A percentile compares a stretch with the other conserved stretches of the same genome.
These are phyloP conservation scores for Metarhizium rileyi DNA, from an alignment of 2,329 filamentous ascomycete genomes.

Conservation along the genomic window DNA sequence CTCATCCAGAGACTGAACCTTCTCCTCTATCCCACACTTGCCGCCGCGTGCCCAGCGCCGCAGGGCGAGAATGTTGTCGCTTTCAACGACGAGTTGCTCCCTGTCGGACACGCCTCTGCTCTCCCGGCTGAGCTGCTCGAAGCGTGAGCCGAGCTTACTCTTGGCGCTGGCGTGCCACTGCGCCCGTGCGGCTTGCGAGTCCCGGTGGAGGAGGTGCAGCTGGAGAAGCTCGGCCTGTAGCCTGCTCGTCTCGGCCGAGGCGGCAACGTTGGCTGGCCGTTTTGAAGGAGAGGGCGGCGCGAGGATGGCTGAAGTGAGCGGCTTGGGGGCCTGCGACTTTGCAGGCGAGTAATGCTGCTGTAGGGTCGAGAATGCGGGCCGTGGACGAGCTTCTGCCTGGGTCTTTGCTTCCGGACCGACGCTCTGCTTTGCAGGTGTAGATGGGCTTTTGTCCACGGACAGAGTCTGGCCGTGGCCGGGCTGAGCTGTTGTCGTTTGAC, in stretches of 20 bases:
- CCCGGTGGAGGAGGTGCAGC: constrained; percentile 53
- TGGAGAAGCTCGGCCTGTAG: constrained; percentile 58
- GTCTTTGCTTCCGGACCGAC: constrained; percentile 10
- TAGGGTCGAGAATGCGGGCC: constrained; percentile 50
- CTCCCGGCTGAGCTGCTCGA: constrained; percentile 28
- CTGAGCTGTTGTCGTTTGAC: not conserved
- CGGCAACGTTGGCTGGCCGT: constrained; percentile 48
- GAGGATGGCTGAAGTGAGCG: constrained; percentile 46
- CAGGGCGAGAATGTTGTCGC: constrained; percentile 42
- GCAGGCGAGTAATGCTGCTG: constrained; percentile 61
- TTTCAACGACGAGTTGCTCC: constrained; percentile 37
- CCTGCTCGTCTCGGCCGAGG: constrained; percentile 46
- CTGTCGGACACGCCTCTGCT: constrained; percentile 23
- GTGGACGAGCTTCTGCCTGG: constrained; percentile 25
- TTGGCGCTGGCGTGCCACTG: constrained; percentile 50
- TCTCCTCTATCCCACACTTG: constrained; percentile 38
- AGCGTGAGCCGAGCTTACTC: constrained; percentile 34
- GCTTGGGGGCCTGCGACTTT: constrained; percentile 51
- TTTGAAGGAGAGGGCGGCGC: constrained; percentile 53
- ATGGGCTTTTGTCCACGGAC: constrained; percentile 7
- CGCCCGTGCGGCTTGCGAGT: constrained; percentile 31
- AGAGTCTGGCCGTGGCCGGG: constrained; percentile 12
- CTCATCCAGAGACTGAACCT: constrained; percentile 46
- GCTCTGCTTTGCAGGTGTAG: constrained; percentile 8
- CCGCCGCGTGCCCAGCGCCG: constrained; percentile 35